Evolutionary conservation across 2,329 filamentous ascomycete species (phyloP), one percentile per base, ranked within the genome.

Genomic region (Lomentospora prolificans): DNA sequence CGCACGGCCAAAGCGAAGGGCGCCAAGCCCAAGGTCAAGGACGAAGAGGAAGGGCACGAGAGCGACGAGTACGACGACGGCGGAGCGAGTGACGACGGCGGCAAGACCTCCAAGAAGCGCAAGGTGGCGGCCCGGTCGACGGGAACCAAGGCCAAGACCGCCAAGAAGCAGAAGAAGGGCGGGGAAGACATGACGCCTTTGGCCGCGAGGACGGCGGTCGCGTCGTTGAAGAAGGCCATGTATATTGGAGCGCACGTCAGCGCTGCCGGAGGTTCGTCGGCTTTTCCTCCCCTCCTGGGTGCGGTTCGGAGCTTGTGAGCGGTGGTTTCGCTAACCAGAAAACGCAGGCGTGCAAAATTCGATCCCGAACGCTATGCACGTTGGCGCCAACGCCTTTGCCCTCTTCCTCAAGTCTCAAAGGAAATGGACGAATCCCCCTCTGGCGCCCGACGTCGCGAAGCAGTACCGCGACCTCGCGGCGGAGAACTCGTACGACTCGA

Each of bases 371-470:
- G 82, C 87, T 48, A 67, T 85, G 1, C 80, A 90, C 52, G 90
- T 96, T 60, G 91, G 91, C 55, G 91, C 87, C 60, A 99, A 97
- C 67, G 84, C 91, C 8, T 95, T 97, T 63, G 94, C 94, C 3
- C 77, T 97, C 19, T 99, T 99, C 72, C 79, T 99, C 62, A 97
- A 97, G 68, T 95, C 89, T 0, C 94, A 99, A 69, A 85, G 91
- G 56, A 97, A 96, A 74, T 99, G 94, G 94, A 78, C 81, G 27
- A 95, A 87, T 64, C 89, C 91, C 7, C 81, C 88, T 0, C 77
- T 99, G 3, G 77, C 86, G 25, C 70, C 82, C 39, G 83, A 87
- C 25, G 81, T 86, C 55, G 77, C 80, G 52, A 76, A 82, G 44
- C 78, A 82, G 39, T 99, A 97, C 72, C 80, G 80, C 56, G 76